Evolutionary conservation across 805 yeast species (phyloP).

Genomic region (Candida alai): DNA sequence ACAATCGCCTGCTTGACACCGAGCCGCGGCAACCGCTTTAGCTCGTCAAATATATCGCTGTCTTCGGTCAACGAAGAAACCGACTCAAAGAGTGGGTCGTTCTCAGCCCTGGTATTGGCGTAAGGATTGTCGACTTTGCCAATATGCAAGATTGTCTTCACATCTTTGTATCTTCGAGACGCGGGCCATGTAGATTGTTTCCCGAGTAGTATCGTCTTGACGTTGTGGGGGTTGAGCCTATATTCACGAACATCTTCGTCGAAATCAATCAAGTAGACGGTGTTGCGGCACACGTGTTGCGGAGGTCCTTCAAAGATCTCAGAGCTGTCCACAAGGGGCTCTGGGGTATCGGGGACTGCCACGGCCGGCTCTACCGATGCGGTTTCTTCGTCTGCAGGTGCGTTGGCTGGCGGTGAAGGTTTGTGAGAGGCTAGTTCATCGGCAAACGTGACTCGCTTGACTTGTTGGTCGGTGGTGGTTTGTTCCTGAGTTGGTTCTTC

Average conservation of each 20-base stretch:
- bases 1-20: conserved; percentile 50
- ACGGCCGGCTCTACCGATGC: conserved; percentile 9
- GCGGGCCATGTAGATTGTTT: conserved; percentile 50
- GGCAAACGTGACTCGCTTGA: conserved; percentile 22
- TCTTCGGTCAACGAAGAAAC: conserved; percentile 33
- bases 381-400: conserved; percentile 2
- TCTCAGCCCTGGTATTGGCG: conserved; percentile 19
- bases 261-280: conserved; percentile 51
- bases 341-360: conserved; percentile 1
- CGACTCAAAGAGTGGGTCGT: conserved; percentile 31
- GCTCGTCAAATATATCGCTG: conserved; percentile 37
- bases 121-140: conserved; percentile 37
- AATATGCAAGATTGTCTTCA: conserved; percentile 47
- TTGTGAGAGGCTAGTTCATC: conserved; percentile 19
- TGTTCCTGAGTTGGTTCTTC: conserved; percentile 1
- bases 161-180: conserved; percentile 49
- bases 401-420: background rate
- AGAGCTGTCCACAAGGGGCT: conserved; percentile 9
- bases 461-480: conserved; percentile 3
- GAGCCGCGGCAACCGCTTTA: conserved; percentile 53
- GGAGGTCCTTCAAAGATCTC: conserved; percentile 62
- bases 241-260: conserved; percentile 24
- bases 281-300: conserved; percentile 55
- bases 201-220: conserved; percentile 53
- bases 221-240: conserved; percentile 21